These are phyloP conservation scores for Suhomyces chickasaworum DNA, from an alignment of 1,139 yeast genomes.

Conservation along the genomic window DNA sequence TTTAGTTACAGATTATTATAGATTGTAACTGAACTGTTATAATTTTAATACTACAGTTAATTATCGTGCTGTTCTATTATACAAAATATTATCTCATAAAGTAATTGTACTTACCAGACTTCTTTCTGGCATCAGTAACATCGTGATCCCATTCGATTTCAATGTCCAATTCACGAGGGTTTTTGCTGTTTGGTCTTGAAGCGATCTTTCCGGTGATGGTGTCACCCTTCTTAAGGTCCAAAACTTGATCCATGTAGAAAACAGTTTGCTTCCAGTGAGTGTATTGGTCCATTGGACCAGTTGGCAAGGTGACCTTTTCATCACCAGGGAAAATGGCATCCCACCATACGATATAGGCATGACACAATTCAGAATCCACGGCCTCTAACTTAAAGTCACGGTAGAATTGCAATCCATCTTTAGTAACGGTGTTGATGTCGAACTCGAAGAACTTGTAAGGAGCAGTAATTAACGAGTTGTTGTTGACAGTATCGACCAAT, in stretches of 20 bases:
- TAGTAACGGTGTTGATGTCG: conserved; percentile 85
- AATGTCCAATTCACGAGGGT: conserved; percentile 86
- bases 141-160: conserved; percentile 61
- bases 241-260: conserved; percentile 82
- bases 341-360: conserved; percentile 92
- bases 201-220: conserved; percentile 67
- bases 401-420: conserved; percentile 79
- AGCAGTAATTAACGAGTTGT: conserved; percentile 72
- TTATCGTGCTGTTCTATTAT: conserved; percentile 1
- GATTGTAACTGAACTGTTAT: no score
- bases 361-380: conserved; percentile 76
- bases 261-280: conserved; percentile 99
- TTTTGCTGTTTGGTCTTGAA: conserved; percentile 71
- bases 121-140: conserved; percentile 57
- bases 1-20: no score
- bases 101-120: conserved; percentile 60
- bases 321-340: conserved; percentile 85
- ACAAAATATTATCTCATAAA: conserved; percentile 53
- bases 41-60: no score
- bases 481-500: conserved; percentile 88
- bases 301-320: conserved; percentile 65
- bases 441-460: conserved; percentile 73
- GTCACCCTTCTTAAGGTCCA: conserved; percentile 80
- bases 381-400: conserved; percentile 69
- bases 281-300: conserved; percentile 80